phyloP scores from a whole-genome alignment of 371 early-diverging fungal species.

The Mucor irregularis region DNA sequence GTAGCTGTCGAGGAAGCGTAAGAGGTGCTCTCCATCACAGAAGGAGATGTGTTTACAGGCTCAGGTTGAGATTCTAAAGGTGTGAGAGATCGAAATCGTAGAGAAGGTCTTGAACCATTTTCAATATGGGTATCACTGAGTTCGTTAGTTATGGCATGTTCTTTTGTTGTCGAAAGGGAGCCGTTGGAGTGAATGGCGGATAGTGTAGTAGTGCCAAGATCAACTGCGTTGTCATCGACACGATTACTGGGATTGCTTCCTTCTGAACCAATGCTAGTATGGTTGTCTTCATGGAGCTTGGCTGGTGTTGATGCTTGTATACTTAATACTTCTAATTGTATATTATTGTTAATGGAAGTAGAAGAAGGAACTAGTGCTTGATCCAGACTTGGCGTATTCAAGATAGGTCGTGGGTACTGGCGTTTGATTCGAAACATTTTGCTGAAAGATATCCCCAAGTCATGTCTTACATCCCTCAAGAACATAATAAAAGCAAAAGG shows the following conservation, averaged over 20 bases:
- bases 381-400: slow-evolving; percentile 2
- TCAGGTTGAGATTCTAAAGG: background rate
- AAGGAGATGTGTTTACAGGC: too few species aligned
- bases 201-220: background rate
- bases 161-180: background rate
- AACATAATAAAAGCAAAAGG: slow-evolving; percentile 64
- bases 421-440: slow-evolving; percentile 1
- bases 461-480: slow-evolving; percentile 48
- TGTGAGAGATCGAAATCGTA: background rate
- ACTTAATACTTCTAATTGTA: background rate
- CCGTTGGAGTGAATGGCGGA: too few species aligned
- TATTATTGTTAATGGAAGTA: background rate
- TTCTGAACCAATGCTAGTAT: background rate
- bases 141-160: too few species aligned
- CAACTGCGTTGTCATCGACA: too few species aligned
- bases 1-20: background rate
- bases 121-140: background rate
- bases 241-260: too few species aligned
- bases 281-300: background rate
- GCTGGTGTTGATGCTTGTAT: background rate
- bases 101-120: background rate
- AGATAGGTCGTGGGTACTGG: background rate
- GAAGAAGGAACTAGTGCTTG: background rate
- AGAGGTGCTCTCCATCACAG: background rate
- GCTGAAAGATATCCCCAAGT: slow-evolving; percentile 25